Evolutionary conservation across 140 eudicot species (phyloP).

Genomic region (Ambrosia hybrid): DNA sequence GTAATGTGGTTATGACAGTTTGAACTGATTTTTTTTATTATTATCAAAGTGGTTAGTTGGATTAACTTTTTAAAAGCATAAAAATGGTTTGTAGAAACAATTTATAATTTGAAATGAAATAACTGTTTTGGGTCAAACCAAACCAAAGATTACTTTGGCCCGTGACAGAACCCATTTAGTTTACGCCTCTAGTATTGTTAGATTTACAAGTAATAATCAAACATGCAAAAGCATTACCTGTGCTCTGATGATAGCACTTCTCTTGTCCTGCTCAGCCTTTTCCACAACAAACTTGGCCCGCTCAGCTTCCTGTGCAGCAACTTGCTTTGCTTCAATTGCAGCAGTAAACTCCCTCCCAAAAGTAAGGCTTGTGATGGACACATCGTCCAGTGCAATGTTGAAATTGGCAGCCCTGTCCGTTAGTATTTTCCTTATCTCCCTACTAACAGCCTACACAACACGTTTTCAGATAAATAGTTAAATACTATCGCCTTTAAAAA

Average conservation of each 20-base stretch:
- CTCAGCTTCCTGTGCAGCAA: constrained; percentile 98
- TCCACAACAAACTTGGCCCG: constrained; percentile 96
- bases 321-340: constrained; percentile 95
- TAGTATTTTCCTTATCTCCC: constrained; percentile 79
- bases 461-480: neutral
- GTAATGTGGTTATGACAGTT: too few species aligned
- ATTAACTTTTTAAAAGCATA: neutral
- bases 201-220: neutral
- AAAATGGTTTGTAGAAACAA: neutral
- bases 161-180: neutral
- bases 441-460: constrained; percentile 73
- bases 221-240: constrained; percentile 51
- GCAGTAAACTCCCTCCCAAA: constrained; percentile 90
- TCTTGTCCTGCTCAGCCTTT: constrained; percentile 95
- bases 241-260: constrained; percentile 94
- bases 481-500: too few species aligned
- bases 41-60: too few species aligned
- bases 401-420: constrained; percentile 76
- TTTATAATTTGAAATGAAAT: neutral
- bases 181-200: neutral
- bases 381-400: constrained; percentile 90
- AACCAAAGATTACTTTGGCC: neutral
- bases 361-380: constrained; percentile 83
- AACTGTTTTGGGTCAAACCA: neutral
- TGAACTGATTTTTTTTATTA: too few species aligned